A percentile compares a stretch with the other conserved stretches of the same genome.
Conservation (phyloP, 768 basidiomycete species). For the Serendipita sp. region DNA sequence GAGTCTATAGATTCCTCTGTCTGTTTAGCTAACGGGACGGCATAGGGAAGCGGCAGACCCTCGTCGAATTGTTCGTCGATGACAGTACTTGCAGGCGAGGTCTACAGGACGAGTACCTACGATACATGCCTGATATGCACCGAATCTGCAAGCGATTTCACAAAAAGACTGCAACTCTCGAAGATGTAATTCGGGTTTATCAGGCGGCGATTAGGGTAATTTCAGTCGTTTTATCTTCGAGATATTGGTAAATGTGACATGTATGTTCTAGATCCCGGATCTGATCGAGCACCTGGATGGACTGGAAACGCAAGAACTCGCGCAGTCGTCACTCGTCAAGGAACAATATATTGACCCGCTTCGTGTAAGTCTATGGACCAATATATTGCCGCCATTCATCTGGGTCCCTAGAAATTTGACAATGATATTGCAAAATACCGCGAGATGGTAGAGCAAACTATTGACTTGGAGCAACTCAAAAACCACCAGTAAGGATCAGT, state of each 20-base stretch:
- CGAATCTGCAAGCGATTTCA: slow-evolving; percentile 86
- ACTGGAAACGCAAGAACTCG: slow-evolving; percentile 26
- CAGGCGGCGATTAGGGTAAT: slow-evolving; percentile 75
- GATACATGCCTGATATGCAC: slow-evolving; percentile 85
- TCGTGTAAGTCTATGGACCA: slow-evolving; percentile 27
- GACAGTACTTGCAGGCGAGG: slow-evolving; percentile 54
- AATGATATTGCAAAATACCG: slow-evolving; percentile 57
- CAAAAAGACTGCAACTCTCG: slow-evolving; percentile 64
- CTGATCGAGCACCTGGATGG: slow-evolving; percentile 50
- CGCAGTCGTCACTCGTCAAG: slow-evolving; percentile 40
- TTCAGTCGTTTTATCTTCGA: slow-evolving; percentile 2
- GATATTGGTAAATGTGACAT: no score
- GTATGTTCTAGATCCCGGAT: slow-evolving; percentile 44
- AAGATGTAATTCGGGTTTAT: slow-evolving; percentile 92
- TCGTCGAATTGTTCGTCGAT: slow-evolving; percentile 77
- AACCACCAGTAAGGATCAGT: slow-evolving; percentile 8
- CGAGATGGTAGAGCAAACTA: slow-evolving; percentile 92
- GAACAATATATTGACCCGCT: slow-evolving; percentile 51
- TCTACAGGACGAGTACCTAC: slow-evolving; percentile 76
- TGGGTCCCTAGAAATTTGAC: slow-evolving; percentile 39
- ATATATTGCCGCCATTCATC: not conserved
- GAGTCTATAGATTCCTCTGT: slow-evolving; percentile 17
- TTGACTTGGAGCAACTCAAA: slow-evolving; percentile 69
- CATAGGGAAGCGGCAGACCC: slow-evolving; percentile 66
- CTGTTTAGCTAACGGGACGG: not conserved